Base-by-base conservation (phyloP, 2,329 filamentous ascomycete genomes). In the Xylariaceae sp. region DNA sequence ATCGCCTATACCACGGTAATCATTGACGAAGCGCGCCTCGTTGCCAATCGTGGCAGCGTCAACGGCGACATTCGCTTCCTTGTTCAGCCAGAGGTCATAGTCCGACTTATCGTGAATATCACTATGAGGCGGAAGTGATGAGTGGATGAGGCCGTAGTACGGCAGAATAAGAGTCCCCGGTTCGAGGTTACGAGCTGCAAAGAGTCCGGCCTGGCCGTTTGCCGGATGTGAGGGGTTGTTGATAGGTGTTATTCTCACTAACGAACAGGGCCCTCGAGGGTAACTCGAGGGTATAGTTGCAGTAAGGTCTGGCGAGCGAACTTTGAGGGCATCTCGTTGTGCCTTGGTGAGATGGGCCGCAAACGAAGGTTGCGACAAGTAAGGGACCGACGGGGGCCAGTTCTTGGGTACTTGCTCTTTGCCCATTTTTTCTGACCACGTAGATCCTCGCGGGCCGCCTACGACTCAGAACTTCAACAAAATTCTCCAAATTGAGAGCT, bases 1-100 rank as follows among this genome's bases (percentile, higher is more conserved):
- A 53, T 73, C 75, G 10, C 74, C 74, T 1, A 88, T 77, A 2
- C 85, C 84, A 5, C 86, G 76, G 66, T 84, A 88, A 71, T 88
- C 86, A 67, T 88, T 88, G 51, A 87, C 78, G 65, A 86, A 88
- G 8, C 86, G 75, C 1, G 82, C 85, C 73, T 88, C 86, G 66
- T 87, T 88, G 9, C 85, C 85, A 56, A 72, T 73, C 44, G 68
- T 69, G 13, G 76, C 79, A 2, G 85, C 86, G 66, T 88, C 86
- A 3, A 88, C 80, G 2, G 84, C 84, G 1, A 86, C 73, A 13
- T 79, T 80, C 0, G 72, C 76, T 17, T 80, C 83, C 17, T 78
- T 75, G 71, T 85, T 83, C 17, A 88, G 74, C 78, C 83, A 86
- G 30, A 88, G 74, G 68, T 88, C 86, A 68, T 88, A 88, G 72